A percentile compares a stretch with the other conserved stretches of the same genome.
Evolutionary conservation across 495 filamentous ascomycete species (phyloP).

Genomic region (Pseudotulostoma volvatum): DNA sequence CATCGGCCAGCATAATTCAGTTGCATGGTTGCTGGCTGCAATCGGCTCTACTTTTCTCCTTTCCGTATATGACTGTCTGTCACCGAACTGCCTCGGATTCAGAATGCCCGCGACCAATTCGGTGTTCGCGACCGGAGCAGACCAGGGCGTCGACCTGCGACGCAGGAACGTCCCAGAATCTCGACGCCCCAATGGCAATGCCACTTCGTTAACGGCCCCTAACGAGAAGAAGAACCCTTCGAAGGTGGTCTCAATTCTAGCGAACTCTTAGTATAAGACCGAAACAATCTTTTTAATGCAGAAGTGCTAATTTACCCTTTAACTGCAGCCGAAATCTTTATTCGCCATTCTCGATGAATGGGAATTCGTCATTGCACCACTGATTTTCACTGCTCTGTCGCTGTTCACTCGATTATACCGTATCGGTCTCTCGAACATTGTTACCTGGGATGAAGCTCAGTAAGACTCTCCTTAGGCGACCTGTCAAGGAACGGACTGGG

Average conservation of each 20-base stretch:
- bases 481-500: too few species aligned
- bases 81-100: neutral
- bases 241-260: too few species aligned
- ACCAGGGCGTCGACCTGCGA: slow-evolving; percentile 48
- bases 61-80: neutral
- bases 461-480: slow-evolving; percentile 32
- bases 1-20: slow-evolving; percentile 1
- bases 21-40: neutral
- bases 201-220: slow-evolving; percentile 21
- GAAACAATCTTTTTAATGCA: neutral
- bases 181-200: slow-evolving; percentile 21
- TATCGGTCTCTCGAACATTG: slow-evolving; percentile 87
- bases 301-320: slow-evolving; percentile 3
- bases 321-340: slow-evolving; percentile 22
- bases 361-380: slow-evolving; percentile 75
- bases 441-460: slow-evolving; percentile 98
- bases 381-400: slow-evolving; percentile 73
- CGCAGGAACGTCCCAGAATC: slow-evolving; percentile 54
- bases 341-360: slow-evolving; percentile 54
- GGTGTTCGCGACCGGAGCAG: slow-evolving; percentile 47
- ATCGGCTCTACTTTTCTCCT: neutral
- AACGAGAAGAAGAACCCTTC: slow-evolving; percentile 48
- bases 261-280: slow-evolving; percentile 22
- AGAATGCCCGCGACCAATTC: slow-evolving; percentile 19
- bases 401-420: slow-evolving; percentile 93